Evolutionary conservation across 192 early-diverging fungal species (phyloP), one percentile per base, ranked within the genome.

Genomic region (Coemansia sp.): DNA sequence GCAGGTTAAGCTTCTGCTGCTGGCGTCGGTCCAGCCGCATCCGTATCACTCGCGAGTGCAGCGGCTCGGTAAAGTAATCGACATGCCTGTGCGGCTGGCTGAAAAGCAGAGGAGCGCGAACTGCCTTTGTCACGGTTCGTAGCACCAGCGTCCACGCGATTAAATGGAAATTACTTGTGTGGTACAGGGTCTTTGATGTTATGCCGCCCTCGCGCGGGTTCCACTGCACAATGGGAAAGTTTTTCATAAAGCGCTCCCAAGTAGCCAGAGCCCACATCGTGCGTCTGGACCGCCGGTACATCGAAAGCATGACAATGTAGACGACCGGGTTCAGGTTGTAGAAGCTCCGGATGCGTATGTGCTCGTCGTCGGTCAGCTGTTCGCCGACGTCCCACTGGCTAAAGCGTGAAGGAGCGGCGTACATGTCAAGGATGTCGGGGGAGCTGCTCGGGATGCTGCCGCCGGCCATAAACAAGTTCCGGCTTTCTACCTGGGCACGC

Each of bases 141-240:
- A 74, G 35, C 12, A 80, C 25, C n/a, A 74, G 40, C 4, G 66
- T 70, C 71, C 64, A 65, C 16, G 71, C 71, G 0, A 56, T 47
- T 11, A 64, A 25, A 55, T 80, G 77, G 54, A 80, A 70, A 27
- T 42, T 43, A 16, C 60, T 65, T 1, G 77, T 80, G 42, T 70
- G 74, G 43, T 40, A 32, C 60, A 63, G 42, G 18, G 77, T 50
- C 31, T 72, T 64, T 40, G 76, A 62, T 48, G 53, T 14, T 3
- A 66, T 29, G 14, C 68, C 77, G 14, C 71, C 77, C 54, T 64
- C 40, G 14, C 77, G 70, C 29, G 67, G 59, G 42, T 71, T 70
- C 77, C 77, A 80, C 14, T 63, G 67, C 18, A 71, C 67, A 24
- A 80, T 35, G 1, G 77, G 77, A 38, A 59, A 80, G 67, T 71